Percentiles rank a stretch among this genome's conserved stretches.
phyloP scores from a whole-genome alignment of 768 basidiomycete genomes.

The Pisolithus marmoratus region DNA sequence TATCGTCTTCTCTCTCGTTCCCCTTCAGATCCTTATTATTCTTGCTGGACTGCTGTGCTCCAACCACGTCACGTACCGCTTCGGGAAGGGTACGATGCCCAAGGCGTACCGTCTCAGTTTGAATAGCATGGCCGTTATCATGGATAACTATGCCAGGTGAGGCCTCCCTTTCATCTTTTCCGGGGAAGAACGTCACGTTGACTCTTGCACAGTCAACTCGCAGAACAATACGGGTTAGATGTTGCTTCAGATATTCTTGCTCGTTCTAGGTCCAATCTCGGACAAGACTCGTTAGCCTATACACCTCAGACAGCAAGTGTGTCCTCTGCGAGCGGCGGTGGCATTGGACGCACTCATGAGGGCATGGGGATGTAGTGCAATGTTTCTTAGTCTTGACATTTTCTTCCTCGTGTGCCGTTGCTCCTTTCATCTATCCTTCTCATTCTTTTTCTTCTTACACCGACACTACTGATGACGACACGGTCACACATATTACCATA shows the following conservation, averaged over 20 bases:
- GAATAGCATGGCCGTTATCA: slow-evolving; percentile 73
- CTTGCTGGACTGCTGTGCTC: slow-evolving; percentile 62
- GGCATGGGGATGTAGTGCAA: too few species aligned
- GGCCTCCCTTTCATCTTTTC: slow-evolving; percentile 11
- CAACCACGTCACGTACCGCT: slow-evolving; percentile 82
- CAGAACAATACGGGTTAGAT: slow-evolving; percentile 64
- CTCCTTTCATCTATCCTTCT: too few species aligned
- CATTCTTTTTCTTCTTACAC: too few species aligned
- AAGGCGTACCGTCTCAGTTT: slow-evolving; percentile 73
- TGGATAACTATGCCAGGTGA: slow-evolving; percentile 82
- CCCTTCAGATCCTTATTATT: slow-evolving; percentile 63
- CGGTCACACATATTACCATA: too few species aligned
- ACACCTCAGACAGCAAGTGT: background rate
- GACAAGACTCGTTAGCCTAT: slow-evolving; percentile 29
- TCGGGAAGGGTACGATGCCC: slow-evolving; percentile 86
- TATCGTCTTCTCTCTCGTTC: slow-evolving; percentile 59
- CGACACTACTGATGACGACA: too few species aligned
- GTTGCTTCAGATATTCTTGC: slow-evolving; percentile 55
- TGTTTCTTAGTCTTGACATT: too few species aligned
- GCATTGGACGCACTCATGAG: too few species aligned
- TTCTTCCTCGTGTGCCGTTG: too few species aligned
- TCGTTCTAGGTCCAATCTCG: slow-evolving; percentile 51
- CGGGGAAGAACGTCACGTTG: background rate
- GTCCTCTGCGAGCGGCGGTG: background rate
- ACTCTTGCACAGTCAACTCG: slow-evolving; percentile 48